These are phyloP conservation scores for Mesotaenium endlicherianum DNA, from an alignment of 139 green algal genomes.

Conservation along the genomic window DNA sequence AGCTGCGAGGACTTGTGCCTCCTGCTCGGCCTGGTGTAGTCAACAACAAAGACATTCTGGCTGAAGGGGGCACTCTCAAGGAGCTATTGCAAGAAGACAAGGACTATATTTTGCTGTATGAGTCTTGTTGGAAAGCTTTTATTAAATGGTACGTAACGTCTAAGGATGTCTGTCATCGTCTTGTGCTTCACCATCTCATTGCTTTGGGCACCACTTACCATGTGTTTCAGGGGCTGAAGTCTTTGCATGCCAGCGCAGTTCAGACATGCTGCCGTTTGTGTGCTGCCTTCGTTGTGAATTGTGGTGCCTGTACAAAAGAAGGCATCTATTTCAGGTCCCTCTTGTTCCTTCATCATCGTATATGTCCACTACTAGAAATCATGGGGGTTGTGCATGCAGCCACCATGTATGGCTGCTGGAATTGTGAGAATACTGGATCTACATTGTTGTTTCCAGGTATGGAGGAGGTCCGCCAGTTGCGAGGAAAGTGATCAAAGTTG, in stretches of 20 bases:
- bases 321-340: neutral
- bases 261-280: neutral
- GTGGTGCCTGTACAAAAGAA: neutral
- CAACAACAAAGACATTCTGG: neutral
- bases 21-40: neutral
- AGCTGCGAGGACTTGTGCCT: neutral
- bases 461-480: constrained; percentile 27
- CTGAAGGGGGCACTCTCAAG: neutral
- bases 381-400: neutral
- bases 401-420: neutral
- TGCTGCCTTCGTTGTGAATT: neutral
- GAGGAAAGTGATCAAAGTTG: neutral
- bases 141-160: neutral
- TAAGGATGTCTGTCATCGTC: neutral
- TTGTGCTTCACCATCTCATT: neutral
- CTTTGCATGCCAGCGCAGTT: neutral
- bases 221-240: neutral
- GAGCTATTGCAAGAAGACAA: neutral
- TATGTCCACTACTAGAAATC: neutral
- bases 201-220: neutral
- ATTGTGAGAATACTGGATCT: too few species aligned
- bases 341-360: neutral
- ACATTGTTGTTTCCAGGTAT: constrained; percentile 25
- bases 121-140: constrained; percentile 9
- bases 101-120: constrained; percentile 14